Evolutionary conservation across 306 rosid genomes (phyloP), one percentile per base, ranked within the genome.

Genomic region (Pueraria montana): DNA sequence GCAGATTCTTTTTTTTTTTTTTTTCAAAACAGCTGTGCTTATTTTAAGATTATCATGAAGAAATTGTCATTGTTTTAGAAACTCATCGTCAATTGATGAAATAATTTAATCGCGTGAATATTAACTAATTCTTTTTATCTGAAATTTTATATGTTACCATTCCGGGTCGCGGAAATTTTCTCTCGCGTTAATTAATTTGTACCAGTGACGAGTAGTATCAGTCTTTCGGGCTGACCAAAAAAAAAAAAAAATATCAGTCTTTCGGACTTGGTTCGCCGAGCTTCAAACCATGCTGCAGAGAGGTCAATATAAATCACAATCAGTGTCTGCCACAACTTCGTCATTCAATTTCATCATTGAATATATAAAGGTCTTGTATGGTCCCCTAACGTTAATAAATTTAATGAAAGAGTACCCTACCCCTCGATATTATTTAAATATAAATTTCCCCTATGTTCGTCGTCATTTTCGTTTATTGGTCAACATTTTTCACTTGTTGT

Each of bases 271-370:
- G 83, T 79, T 68, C 0, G 45, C 43, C 17, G 45, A 1, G 53
- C 20, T 20, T 23, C 53, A 21, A 42, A 74, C 85, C 34, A 43
- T n/a, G 58, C 5, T 23, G 74, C 85, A 49, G 80, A 72, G 79
- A 24, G 62, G 81, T 65, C 81, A 74, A 82, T 65, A 50, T 49
- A 48, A 8, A 40, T 74, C 82, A 49, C 66, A 77, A 48, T 81
- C 65, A 32, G 53, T 46, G 66, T 64, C 52, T 24, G 75, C 45
- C 48, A 65, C 63, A 82, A 76, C 24, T 63, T 73, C 0, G 67
- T 52, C 58, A 36, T 74, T 82, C 58, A 82, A 36, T 32, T 48
- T 50, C 11, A 53, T 52, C 85, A 74, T 65, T 73, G 40, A 81
- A 74, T 74, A 53, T 75, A 32, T 49, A 73, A 81, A 62, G 84